Evolutionary conservation across 805 yeast species (phyloP).

Genomic region (Wickerhamomyces pijperi): DNA sequence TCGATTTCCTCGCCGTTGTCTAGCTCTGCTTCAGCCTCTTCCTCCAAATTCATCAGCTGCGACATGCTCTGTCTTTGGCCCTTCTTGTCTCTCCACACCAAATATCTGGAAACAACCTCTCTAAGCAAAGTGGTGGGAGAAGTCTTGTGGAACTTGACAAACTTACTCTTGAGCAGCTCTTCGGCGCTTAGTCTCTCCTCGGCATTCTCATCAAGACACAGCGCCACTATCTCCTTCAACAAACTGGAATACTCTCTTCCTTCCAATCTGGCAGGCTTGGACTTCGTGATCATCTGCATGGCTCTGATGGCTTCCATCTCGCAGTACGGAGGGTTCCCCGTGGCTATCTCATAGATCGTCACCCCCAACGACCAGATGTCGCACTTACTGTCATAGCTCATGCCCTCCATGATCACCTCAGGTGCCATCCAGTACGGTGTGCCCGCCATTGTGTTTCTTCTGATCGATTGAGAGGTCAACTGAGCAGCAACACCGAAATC

Average conservation of each 20-base stretch:
- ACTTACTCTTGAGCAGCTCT: slow-evolving; percentile 63
- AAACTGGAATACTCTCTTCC: slow-evolving; percentile 71
- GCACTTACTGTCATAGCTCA: slow-evolving; percentile 78
- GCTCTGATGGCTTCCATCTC: slow-evolving; percentile 93
- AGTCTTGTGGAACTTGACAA: slow-evolving; percentile 52
- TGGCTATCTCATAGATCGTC: slow-evolving; percentile 86
- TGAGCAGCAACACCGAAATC: slow-evolving; percentile 99
- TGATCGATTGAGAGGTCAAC: slow-evolving; percentile 58
- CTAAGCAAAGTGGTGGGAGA: slow-evolving; percentile 50
- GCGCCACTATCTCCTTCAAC: slow-evolving; percentile 80
- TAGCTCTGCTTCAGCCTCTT: slow-evolving; percentile 21
- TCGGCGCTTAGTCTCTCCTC: slow-evolving; percentile 82
- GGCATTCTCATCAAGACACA: slow-evolving; percentile 90
- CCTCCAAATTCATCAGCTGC: slow-evolving; percentile 24
- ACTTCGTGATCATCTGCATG: slow-evolving; percentile 84
- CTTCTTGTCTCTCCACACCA: slow-evolving; percentile 65
- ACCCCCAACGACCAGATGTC: slow-evolving; percentile 98
- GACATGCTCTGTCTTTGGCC: slow-evolving; percentile 39
- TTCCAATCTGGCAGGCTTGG: slow-evolving; percentile 90
- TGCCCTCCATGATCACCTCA: slow-evolving; percentile 89
- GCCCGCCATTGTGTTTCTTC: slow-evolving; percentile 91
- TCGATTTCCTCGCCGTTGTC: slow-evolving; percentile 26
- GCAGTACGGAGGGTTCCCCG: slow-evolving; percentile 96
- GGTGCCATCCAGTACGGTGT: slow-evolving; percentile 99
- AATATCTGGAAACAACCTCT: slow-evolving; percentile 65